A percentile compares a stretch with the other conserved stretches of the same genome.
Conservation (phyloP, 176 grass and related monocot species). For the Aechmea fasciata region DNA sequence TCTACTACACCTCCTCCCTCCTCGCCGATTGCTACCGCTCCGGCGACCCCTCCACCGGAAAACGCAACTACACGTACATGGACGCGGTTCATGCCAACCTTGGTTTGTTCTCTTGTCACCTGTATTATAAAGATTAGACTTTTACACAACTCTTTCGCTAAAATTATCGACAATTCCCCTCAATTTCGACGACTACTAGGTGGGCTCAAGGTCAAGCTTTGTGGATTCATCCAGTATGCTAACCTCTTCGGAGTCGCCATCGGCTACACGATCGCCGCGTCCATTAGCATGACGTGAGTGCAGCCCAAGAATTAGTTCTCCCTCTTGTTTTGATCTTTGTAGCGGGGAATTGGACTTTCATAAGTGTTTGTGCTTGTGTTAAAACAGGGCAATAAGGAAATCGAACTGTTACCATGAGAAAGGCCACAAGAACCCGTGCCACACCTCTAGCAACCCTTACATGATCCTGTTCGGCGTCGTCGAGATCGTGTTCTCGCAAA, state of each 20-base stretch:
- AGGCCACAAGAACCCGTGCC: slow-evolving; percentile 27
- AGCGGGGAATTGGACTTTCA: neutral
- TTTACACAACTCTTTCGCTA: neutral
- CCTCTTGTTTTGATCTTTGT: neutral
- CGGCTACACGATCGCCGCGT: slow-evolving; percentile 79
- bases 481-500: slow-evolving; percentile 52
- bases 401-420: slow-evolving; percentile 49
- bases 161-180: neutral
- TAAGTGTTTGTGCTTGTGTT: neutral
- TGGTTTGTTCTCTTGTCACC: slow-evolving; percentile 25
- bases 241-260: slow-evolving; percentile 74
- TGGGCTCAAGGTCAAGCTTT: slow-evolving; percentile 47
- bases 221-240: slow-evolving; percentile 56
- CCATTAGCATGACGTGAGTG: slow-evolving; percentile 59
- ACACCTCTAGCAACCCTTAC: slow-evolving; percentile 45
- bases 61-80: slow-evolving; percentile 91
- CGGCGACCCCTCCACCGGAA: slow-evolving; percentile 59
- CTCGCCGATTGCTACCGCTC: slow-evolving; percentile 89
- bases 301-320: neutral
- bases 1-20: slow-evolving; percentile 68
- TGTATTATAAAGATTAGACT: neutral
- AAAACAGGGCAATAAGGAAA: slow-evolving; percentile 34
- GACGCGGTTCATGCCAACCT: slow-evolving; percentile 70
- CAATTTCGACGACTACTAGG: slow-evolving; percentile 10
- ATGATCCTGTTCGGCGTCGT: slow-evolving; percentile 48